Base-by-base conservation (phyloP, 768 basidiomycete genomes). In the Xanthoconium purpureum region DNA sequence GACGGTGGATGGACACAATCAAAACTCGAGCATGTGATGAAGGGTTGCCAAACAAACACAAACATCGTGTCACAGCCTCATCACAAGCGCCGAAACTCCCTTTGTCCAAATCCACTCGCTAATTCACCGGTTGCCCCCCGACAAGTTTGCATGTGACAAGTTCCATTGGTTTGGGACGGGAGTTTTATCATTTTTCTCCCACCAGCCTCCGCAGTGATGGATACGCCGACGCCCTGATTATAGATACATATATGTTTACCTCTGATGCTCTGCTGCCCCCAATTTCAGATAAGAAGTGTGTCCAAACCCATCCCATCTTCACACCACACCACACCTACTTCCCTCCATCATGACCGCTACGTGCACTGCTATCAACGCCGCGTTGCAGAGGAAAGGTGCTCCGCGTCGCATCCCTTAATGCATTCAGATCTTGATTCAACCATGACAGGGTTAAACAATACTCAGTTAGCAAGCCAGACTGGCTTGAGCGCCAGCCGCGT, bases 361-460 rank as follows among this genome's bases (percentile, higher is more conserved):
- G 66, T 89, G 88, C 71, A 62, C 77, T 62, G 85, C 85, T 46
- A 74, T 89, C 62, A 74, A 74, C 60, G 72, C 72, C 30, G 86
- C 85, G 13, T 76, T 81, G 73, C 50, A 63, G 2, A 73, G 65
- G 63, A 73, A 77, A 59, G 81, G 87, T 87, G 54, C n/a, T 57
- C n/a, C 32, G 15, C 37, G 2, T 38, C 36, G 13, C 3, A 37
- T 12, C 29, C 33, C n/a, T 12, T 45, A n/a, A 17, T 24, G 4
- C 24, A 24, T 33, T 42, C 38, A 6, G 17, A 35, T 39, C 47
- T 24, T 18, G 47, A 32, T 10, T 44, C 35, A 3, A 29, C 12
- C 10, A 33, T 13, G 55, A 40, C 24, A 68, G 66, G 55, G 5
- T 24, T 24, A 17, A 17, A 6, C 39, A 39, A 5, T 3, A 5